A percentile compares a stretch with the other conserved stretches of the same genome.
Conservation (phyloP, 2,329 filamentous ascomycete genomes). For the Cladobotryum mycophilum region DNA sequence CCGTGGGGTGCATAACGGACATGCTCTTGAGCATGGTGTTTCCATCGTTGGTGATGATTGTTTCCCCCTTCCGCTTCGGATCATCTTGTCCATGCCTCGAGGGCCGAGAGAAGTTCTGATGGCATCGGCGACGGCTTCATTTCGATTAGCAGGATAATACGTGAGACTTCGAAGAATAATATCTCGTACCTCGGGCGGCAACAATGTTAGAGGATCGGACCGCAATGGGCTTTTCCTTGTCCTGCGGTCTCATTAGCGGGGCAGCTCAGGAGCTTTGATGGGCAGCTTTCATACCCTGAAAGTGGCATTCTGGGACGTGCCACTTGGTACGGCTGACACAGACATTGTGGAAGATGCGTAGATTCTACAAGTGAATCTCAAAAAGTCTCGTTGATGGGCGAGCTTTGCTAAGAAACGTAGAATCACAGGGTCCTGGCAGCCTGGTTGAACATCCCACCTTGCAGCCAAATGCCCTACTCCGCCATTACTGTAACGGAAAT, state of each 20-base stretch:
- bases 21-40: conserved; percentile 99
- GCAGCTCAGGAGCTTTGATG: conserved; percentile 28
- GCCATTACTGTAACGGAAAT: conserved; percentile 29
- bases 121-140: conserved; percentile 85
- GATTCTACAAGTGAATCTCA: conserved; percentile 18
- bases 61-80: conserved; percentile 92
- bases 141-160: neutral
- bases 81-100: conserved; percentile 99
- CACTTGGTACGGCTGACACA: conserved; percentile 33
- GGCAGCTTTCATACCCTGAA: conserved; percentile 46
- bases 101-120: conserved; percentile 95
- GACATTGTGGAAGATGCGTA: conserved; percentile 42
- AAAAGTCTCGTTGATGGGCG: conserved; percentile 23
- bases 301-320: conserved; percentile 44
- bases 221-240: conserved; percentile 98
- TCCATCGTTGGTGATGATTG: conserved; percentile 98
- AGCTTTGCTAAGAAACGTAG: conserved; percentile 22
- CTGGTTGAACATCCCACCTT: conserved; percentile 32
- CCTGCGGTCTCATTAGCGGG: conserved; percentile 41
- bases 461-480: conserved; percentile 28
- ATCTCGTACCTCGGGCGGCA: conserved; percentile 74
- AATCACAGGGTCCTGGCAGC: conserved; percentile 25
- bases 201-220: conserved; percentile 96
- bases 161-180: neutral
- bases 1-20: conserved; percentile 98